Evolutionary conservation across 2,329 filamentous ascomycete genomes (phyloP).

Genomic region (Leptosphaerulina australis): DNA sequence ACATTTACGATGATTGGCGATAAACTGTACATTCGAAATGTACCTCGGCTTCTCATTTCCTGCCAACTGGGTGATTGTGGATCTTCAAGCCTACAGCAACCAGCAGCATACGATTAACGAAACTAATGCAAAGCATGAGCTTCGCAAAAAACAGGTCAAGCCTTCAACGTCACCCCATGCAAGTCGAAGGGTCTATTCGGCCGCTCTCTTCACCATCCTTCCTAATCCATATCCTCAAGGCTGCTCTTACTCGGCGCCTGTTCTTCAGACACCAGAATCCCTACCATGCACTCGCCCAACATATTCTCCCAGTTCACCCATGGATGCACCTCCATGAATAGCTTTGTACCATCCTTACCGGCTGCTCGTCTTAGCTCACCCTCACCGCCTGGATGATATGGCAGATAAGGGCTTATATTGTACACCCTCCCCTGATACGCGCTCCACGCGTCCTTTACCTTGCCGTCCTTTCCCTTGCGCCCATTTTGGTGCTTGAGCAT

Average conservation of each 20-base stretch:
- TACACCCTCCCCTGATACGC: conserved; percentile 89
- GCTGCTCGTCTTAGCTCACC: conserved; percentile 78
- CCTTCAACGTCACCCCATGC: conserved; percentile 10
- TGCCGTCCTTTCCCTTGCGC: conserved; percentile 64
- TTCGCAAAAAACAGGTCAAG: neutral
- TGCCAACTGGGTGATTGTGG: too few relatives aligned
- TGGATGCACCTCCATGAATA: conserved; percentile 69
- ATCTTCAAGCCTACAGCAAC: too few relatives aligned
- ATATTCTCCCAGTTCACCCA: conserved; percentile 75
- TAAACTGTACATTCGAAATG: too few relatives aligned
- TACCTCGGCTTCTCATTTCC: too few relatives aligned
- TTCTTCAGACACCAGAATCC: conserved; percentile 64
- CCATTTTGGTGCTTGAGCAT: conserved; percentile 81
- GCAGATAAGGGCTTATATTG: conserved; percentile 87
- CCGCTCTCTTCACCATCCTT: neutral
- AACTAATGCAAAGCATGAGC: too few relatives aligned
- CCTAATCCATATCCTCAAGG: conserved; percentile 67
- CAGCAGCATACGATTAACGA: too few relatives aligned
- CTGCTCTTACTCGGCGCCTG: conserved; percentile 41
- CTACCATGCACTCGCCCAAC: conserved; percentile 65
- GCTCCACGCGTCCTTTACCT: conserved; percentile 79
- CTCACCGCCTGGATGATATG: conserved; percentile 88
- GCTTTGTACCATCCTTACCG: conserved; percentile 70
- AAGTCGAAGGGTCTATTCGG: conserved; percentile 26
- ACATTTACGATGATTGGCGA: too few relatives aligned